These are phyloP conservation scores for Penicillium bialowiezense DNA, from an alignment of 495 filamentous ascomycete genomes.

Conservation along the genomic window DNA sequence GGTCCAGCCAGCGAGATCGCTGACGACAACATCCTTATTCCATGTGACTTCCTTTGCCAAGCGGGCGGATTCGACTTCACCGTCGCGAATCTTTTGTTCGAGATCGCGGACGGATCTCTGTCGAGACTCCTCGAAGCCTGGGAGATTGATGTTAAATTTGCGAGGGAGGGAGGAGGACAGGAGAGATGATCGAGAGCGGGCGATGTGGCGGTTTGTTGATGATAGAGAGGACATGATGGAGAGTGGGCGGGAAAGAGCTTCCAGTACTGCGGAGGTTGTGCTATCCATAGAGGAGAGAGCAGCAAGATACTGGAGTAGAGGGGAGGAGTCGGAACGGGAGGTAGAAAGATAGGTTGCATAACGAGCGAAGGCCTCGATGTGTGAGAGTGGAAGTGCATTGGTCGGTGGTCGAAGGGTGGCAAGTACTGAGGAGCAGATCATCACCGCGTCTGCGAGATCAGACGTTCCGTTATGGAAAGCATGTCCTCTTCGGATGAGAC, in stretches of 20 bases:
- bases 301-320: slow-evolving; percentile 69
- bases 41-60: slow-evolving; percentile 79
- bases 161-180: slow-evolving; percentile 45
- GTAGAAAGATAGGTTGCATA: slow-evolving; percentile 67
- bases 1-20: slow-evolving; percentile 91
- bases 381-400: slow-evolving; percentile 56
- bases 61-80: slow-evolving; percentile 59
- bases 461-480: slow-evolving; percentile 32
- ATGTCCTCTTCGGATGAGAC: slow-evolving; percentile 59
- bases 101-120: slow-evolving; percentile 76
- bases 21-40: slow-evolving; percentile 88
- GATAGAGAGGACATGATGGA: slow-evolving; percentile 70
- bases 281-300: slow-evolving; percentile 71
- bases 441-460: slow-evolving; percentile 69
- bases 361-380: slow-evolving; percentile 68
- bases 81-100: slow-evolving; percentile 65
- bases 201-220: slow-evolving; percentile 61
- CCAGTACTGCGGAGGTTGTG: slow-evolving; percentile 76
- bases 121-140: slow-evolving; percentile 79
- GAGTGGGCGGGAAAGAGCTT: slow-evolving; percentile 77
- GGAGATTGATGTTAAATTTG: slow-evolving; percentile 51
- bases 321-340: slow-evolving; percentile 64
- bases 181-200: slow-evolving; percentile 71
- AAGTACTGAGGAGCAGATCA: slow-evolving; percentile 54
- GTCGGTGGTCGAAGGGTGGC: slow-evolving; percentile 44